These are phyloP conservation scores for Cyclotella choctawhatcheeana DNA, from an alignment of 108 stramenopile species.

Conservation along the genomic window DNA sequence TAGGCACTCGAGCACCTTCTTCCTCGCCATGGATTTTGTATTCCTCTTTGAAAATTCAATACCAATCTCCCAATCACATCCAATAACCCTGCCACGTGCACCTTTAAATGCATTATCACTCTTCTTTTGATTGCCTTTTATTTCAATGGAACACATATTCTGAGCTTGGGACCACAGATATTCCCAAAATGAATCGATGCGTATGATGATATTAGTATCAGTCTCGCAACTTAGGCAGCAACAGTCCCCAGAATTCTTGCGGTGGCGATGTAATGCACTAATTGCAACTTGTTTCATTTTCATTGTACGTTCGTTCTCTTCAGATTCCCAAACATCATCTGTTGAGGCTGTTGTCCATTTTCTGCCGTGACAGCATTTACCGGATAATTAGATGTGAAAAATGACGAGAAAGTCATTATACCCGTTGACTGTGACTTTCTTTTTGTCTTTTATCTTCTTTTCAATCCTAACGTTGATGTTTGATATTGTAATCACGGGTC, in stretches of 20 bases:
- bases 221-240: background rate
- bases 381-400: no score
- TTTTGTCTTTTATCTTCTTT: no score
- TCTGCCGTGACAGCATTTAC: no score
- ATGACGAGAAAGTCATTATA: no score
- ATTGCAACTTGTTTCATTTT: background rate
- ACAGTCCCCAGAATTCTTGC: background rate
- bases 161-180: background rate
- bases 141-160: background rate
- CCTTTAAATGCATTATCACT: background rate
- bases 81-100: background rate
- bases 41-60: background rate
- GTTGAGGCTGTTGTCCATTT: background rate
- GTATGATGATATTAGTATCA: background rate
- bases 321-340: background rate
- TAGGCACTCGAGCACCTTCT: background rate
- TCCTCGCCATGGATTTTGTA: background rate
- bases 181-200: background rate
- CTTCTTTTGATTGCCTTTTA: background rate
- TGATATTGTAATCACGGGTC: no score
- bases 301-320: background rate
- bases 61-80: background rate
- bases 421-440: no score
- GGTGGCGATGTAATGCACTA: background rate
- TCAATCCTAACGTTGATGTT: no score